Conservation (phyloP, 2,329 filamentous ascomycete species). For the Domatiomyces globalis region DNA sequence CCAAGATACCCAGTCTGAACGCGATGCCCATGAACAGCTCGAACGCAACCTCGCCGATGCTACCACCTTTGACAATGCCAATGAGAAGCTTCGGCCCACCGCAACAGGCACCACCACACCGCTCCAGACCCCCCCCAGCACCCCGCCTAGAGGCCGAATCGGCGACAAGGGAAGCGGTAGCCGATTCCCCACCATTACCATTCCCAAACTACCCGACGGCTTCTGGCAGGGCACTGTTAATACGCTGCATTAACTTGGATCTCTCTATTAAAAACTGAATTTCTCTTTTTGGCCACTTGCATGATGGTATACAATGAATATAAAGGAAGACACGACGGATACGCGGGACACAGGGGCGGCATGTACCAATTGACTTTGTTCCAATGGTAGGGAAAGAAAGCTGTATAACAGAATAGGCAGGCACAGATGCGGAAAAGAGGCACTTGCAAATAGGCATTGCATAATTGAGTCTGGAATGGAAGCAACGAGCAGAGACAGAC, state of each 20-base stretch:
- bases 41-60: conserved; percentile 12
- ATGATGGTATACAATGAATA: not conserved
- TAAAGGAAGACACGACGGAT: not conserved
- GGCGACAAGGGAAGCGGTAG: conserved; percentile 6
- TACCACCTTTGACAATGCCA: conserved; percentile 17
- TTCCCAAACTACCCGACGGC: conserved; percentile 13
- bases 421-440: not conserved
- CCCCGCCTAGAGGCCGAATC: conserved; percentile 6
- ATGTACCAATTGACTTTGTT: not conserved
- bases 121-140: conserved; percentile 3
- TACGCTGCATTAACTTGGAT: conserved; percentile 8
- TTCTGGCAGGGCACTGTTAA: conserved; percentile 17
- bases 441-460: not conserved
- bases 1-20: conserved; percentile 5
- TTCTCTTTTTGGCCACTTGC: not conserved
- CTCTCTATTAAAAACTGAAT: not conserved
- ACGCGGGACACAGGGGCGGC: not conserved
- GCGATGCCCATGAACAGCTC: conserved; percentile 9
- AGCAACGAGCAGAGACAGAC: not conserved
- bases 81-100: conserved; percentile 8
- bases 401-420: not conserved
- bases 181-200: conserved; percentile 16
- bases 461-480: not conserved
- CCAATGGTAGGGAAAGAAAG: not conserved
- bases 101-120: conserved; percentile 7